These are phyloP conservation scores for Parmelia sp. DNA, from an alignment of 495 filamentous ascomycete genomes.

Conservation along the genomic window DNA sequence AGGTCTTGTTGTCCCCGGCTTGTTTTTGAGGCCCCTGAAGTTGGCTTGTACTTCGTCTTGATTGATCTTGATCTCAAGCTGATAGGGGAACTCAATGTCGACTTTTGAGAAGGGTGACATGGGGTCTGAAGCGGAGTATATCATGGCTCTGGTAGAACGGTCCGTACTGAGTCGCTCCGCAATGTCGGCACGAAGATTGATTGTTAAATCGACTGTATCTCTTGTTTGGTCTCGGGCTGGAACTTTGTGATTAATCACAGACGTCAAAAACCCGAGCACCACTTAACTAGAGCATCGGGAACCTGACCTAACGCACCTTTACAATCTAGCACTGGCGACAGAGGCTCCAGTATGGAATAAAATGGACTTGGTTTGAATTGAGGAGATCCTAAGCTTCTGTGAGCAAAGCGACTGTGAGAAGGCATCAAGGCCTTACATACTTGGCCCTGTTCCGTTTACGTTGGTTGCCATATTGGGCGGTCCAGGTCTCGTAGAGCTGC, in stretches of 20 bases:
- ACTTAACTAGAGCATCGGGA: not conserved
- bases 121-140: constrained; percentile 66
- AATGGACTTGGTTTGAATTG: constrained; percentile 75
- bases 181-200: constrained; percentile 46
- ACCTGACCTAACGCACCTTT: constrained; percentile 49
- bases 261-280: constrained; percentile 12
- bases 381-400: constrained; percentile 33
- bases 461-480: constrained; percentile 30
- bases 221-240: constrained; percentile 47
- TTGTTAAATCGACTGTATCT: constrained; percentile 45
- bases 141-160: constrained; percentile 57
- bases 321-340: constrained; percentile 58
- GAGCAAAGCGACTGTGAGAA: constrained; percentile 15
- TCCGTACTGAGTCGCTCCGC: constrained; percentile 49
- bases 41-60: constrained; percentile 81
- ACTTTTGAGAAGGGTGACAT: constrained; percentile 49
- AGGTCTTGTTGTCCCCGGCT: constrained; percentile 85
- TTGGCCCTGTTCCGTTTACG: constrained; percentile 33
- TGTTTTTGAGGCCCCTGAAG: constrained; percentile 87
- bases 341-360: constrained; percentile 53
- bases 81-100: constrained; percentile 83
- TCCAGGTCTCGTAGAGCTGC: constrained; percentile 14
- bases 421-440: constrained; percentile 12
- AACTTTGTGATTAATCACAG: constrained; percentile 25
- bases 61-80: constrained; percentile 88